Evolutionary conservation across 176 grass and related monocot genomes (phyloP), one percentile per base, ranked within the genome.

Genomic region (Raddia guianensis): DNA sequence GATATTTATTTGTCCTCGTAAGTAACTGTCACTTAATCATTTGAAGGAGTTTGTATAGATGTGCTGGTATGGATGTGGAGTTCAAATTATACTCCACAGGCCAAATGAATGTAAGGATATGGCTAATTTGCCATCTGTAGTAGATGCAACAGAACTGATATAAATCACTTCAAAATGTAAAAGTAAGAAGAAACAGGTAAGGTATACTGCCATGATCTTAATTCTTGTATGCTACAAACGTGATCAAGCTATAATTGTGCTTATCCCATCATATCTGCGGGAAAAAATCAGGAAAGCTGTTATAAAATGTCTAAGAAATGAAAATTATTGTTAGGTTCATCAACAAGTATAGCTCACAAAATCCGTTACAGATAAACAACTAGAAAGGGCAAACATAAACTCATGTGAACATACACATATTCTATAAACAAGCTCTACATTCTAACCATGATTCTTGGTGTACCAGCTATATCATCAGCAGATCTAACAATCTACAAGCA

Each of bases 81-180:
- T 73, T 50, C 8, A n/a, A 40, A 73, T 50, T 18, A 5, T 44
- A n/a, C 32, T 58, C 16, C 14, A 60, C 46, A 33, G 6, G 5
- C 7, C 14, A 54, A 54, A 54, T 54, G 5, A 16, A 54, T 18
- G 52, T 54, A 54, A 7, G 52, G 1, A 14, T 49, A 20, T 9
- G 47, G 35, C 50, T 3, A 46, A 65, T 5, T 46, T 27, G 15
- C 48, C 6, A 35, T 18, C 13, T 54, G 12, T 74, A 74, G 13
- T 34, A 75, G 21, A 57, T 49, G 20, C 51, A 48, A 42, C 14
- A 67, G 40, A 83, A 75, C 62, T 20, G 58, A 79, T 53, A 51
- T 32, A 43, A 18, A 61, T 52, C 43, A 70, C 63, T 14, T 60
- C 57, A 27, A 76, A 60, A 3, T 61, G 63, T 1, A 50, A 15